Base-by-base conservation (phyloP, 768 basidiomycete genomes). In the Glaciozyma martinii region DNA sequence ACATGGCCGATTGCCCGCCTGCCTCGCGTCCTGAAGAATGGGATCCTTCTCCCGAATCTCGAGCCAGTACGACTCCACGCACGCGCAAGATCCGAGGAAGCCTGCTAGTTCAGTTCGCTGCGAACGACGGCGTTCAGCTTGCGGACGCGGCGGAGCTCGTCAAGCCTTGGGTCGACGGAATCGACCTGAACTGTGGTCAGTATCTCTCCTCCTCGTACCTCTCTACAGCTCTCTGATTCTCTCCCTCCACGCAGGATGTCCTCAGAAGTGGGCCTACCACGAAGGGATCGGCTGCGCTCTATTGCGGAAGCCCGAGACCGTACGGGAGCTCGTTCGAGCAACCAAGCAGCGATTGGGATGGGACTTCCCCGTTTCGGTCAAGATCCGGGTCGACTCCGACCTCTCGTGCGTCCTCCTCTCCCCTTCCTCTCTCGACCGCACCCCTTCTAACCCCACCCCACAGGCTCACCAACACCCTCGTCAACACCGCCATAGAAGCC, bases 61-160 rank as follows among this genome's bases (percentile, higher is more conserved):
- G 65, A n/a, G 54, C 56, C 6, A 53, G 29, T 30, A 19, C 44
- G 10, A 66, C 56, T 52, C 40, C 54, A 9, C 55, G 72, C 46
- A 66, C 62, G 19, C 62, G 72, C 21, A 71, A 76, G 19, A 76
- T 80, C 21, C 67, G 75, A 32, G 80, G 80, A 0, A 63, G 69
- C 7, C 65, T 81, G 23, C 72, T 81, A 25, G 78, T 79, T 10
- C 80, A 81, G 71, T 80, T 81, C 61, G 80, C 80, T 13, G 78
- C 79, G 18, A 78, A 76, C 25, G 78, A 78, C 53, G 74, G 75
- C 0, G 72, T 70, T 13, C 73, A 76, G 10, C 76, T 81, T 9
- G 80, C 80, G 0, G 80, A 80, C 55, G 79, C 80, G 2, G 76
- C 75, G 1, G 79, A 80, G 69, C 74, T 81, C 13, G 77, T 80